Evolutionary conservation across 768 basidiomycete species (phyloP), one percentile per base, ranked within the genome.

Genomic region (Trametes coccinea): DNA sequence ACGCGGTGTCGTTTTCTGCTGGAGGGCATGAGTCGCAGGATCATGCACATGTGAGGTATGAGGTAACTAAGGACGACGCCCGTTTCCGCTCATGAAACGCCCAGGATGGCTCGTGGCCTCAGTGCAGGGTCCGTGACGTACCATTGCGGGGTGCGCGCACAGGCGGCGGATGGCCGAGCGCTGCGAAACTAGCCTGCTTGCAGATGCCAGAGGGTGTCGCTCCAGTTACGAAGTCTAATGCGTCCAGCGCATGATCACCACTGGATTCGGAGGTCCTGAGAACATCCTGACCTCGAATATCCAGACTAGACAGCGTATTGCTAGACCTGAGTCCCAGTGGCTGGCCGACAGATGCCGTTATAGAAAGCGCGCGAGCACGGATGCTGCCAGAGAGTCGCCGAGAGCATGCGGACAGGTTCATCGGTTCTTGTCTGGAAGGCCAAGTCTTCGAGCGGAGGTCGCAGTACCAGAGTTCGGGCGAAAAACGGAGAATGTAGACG

Each of bases 1-100:
- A n/a, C 5, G 30, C 51, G 27, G 61, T 17, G 61, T 58, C 45
- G 61, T 46, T 48, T 47, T 53, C 52, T 57, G 61, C 51, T 40
- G 61, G 61, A n/a, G 39, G 47, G 33, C 61, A 58, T 54, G 61
- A 58, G 61, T 62, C 33, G n/a, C 14, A 40, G 27, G 10, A 49
- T 14, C 22, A 33, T 46, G 22, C 27, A 10, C 56, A 30, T 48
- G 29, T 34, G 51, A 40, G 16, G 14, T n/a, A 56, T 62, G 61
- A 58, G 61, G 61, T 62, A 62, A 58, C 27, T 1, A 48, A 17
- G 10, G 47, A 14, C 47, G 14, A 11, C 34, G 31, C 7, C 11
- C 29, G 49, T 11, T 11, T 13, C 5, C 5, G 49, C 30, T 3
- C 34, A 50, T 13, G 22, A 5, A 11, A 6, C 34, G 34, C 34